These are phyloP conservation scores for Phytophthora pistaciae DNA, from an alignment of 352 stramenopile species.

Conservation along the genomic window DNA sequence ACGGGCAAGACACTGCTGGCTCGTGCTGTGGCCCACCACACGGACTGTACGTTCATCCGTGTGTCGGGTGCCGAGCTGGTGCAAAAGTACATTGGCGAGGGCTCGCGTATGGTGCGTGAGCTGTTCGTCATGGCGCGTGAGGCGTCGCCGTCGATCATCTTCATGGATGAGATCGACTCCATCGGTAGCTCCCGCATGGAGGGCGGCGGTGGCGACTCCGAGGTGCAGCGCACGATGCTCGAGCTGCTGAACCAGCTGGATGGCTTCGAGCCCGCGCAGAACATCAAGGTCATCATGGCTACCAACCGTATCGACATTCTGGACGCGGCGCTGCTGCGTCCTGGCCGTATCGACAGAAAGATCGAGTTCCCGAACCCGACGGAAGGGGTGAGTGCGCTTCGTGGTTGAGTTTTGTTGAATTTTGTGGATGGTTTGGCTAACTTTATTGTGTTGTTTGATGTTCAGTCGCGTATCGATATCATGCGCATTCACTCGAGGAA, in stretches of 20 bases:
- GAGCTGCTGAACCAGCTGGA: conserved; percentile 99
- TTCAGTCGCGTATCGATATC: conserved; percentile 95
- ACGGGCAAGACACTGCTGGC: conserved; percentile 99
- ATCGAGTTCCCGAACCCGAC: conserved; percentile 99
- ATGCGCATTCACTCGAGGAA: conserved; percentile 99
- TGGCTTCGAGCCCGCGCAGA: conserved; percentile 96
- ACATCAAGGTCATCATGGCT: conserved; percentile 99
- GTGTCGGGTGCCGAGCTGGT: conserved; percentile 99
- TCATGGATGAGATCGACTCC: conserved; percentile 99
- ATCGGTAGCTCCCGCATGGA: conserved; percentile 96
- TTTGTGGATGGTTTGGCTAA: conserved; percentile 14
- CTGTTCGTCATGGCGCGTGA: conserved; percentile 99
- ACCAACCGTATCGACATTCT: conserved; percentile 99
- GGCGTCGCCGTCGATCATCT: conserved; percentile 99
- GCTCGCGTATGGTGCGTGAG: conserved; percentile 99
- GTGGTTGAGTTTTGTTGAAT: neutral
- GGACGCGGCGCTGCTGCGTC: conserved; percentile 96
- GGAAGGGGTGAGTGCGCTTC: conserved; percentile 75
- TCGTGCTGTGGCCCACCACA: conserved; percentile 99
- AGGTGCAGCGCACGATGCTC: conserved; percentile 99
- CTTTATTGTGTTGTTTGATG: conserved; percentile 9
- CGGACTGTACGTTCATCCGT: conserved; percentile 99
- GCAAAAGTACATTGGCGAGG: conserved; percentile 99
- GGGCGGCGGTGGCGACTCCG: conserved; percentile 95
- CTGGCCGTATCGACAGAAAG: conserved; percentile 99